These are phyloP conservation scores for Chrysosporium queenslandicum DNA, from an alignment of 2,329 filamentous ascomycete genomes.

Conservation along the genomic window DNA sequence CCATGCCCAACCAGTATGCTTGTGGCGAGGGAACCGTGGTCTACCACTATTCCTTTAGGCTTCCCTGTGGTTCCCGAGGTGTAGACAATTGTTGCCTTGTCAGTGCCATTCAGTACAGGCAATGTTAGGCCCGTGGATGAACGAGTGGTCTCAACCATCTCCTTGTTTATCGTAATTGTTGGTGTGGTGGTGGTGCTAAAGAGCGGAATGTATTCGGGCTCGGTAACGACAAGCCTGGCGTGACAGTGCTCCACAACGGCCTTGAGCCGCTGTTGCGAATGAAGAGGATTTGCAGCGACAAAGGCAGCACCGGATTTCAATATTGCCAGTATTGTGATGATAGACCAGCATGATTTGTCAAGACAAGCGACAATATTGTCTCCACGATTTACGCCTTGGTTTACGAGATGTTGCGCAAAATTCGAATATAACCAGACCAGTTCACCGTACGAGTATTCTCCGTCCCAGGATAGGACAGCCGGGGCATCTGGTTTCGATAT, in stretches of 20 bases:
- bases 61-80: conserved; percentile 46
- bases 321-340: conserved; percentile 8
- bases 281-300: conserved; percentile 8
- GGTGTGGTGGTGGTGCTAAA: not conserved
- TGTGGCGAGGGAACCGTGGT: conserved; percentile 34
- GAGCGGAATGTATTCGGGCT: not conserved
- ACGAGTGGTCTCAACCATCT: not conserved
- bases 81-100: conserved; percentile 37
- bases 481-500: not conserved
- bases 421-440: conserved; percentile 24
- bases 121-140: not conserved
- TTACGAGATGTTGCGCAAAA: conserved; percentile 15
- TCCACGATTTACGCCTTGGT: conserved; percentile 5
- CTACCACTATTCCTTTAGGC: conserved; percentile 52
- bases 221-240: not conserved
- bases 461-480: conserved; percentile 26
- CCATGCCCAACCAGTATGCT: conserved; percentile 58
- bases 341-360: conserved; percentile 12
- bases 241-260: not conserved
- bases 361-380: conserved; percentile 6
- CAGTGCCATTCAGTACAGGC: not conserved
- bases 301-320: conserved; percentile 9
- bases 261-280: not conserved
- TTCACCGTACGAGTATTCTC: conserved; percentile 22
- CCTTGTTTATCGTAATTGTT: not conserved